A percentile compares a stretch with the other conserved stretches of the same genome.
Evolutionary conservation across 768 basidiomycete species (phyloP).

Genomic region (Astraeus odoratus): DNA sequence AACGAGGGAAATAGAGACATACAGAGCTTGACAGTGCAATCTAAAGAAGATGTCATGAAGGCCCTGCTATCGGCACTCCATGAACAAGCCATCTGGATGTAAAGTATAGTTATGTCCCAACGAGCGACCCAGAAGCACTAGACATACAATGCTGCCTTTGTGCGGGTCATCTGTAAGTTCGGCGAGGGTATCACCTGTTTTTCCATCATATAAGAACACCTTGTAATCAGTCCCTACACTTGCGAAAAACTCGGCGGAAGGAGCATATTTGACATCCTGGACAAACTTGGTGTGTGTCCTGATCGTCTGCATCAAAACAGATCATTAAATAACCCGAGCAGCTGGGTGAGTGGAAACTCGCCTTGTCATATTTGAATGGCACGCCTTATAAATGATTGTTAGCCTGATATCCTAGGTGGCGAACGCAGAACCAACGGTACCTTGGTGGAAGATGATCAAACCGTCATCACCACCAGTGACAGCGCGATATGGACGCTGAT

Average conservation of each 20-base stretch:
- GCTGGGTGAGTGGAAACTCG: constrained; percentile 18
- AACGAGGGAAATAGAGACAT: constrained; percentile 18
- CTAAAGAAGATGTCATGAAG: constrained; percentile 78
- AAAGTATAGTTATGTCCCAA: not conserved
- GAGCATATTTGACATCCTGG: constrained; percentile 80
- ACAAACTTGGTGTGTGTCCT: constrained; percentile 89
- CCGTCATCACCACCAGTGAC: constrained; percentile 83
- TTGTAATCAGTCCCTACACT: constrained; percentile 88
- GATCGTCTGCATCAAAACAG: constrained; percentile 50
- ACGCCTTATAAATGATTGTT: constrained; percentile 38
- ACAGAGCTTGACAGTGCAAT: constrained; percentile 87
- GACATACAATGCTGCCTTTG: constrained; percentile 67
- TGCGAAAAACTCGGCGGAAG: constrained; percentile 75
- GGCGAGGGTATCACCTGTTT: constrained; percentile 69
- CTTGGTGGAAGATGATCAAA: constrained; percentile 78
- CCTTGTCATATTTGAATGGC: constrained; percentile 89
- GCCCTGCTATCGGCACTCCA: constrained; percentile 75
- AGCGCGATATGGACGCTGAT: constrained; percentile 86
- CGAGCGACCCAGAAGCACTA: not conserved
- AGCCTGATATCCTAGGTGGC: not conserved
- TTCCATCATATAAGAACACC: constrained; percentile 86
- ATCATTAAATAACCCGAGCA: not conserved
- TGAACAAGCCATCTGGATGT: constrained; percentile 55
- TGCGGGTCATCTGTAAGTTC: constrained; percentile 67
- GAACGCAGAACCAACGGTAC: constrained; percentile 23